Base-by-base conservation (phyloP, 2,329 filamentous ascomycete species). In the Cercospora berteroae region DNA sequence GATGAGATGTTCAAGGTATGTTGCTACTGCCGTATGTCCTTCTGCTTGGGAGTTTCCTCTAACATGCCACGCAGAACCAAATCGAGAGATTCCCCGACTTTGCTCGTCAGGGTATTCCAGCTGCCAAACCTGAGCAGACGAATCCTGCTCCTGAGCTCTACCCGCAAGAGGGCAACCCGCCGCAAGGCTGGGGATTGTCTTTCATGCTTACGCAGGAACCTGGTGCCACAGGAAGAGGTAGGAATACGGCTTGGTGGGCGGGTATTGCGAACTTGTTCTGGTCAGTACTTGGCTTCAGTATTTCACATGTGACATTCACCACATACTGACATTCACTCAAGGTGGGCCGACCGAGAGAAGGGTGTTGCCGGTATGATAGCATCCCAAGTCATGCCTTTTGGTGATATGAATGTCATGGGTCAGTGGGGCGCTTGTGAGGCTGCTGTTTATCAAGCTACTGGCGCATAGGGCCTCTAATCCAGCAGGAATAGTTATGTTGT, bases 151-250 rank as follows among this genome's bases (percentile, higher is more conserved):
- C 81, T 0, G 85, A 88, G 27, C 64, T 72, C 44, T 71, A 70
- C 44, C 68, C 67, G 1, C 68, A 71, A 64, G 69, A 72, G 33
- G 80, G 80, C n/a, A 79, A 84, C 68, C 82, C 82, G 20, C 84
- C 87, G 0, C 88, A 90, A 74, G 89, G 89, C 10, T 90, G 87
- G 87, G 87, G 88, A 0, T 77, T 90, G 25, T 74, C 72, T 5
- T 78, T 79, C 68, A 74, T 78, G 70, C 64, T 79, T 36, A 79
- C 76, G 3, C 70, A 73, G 25, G 76, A 77, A 60, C 73, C 77
- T 5, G 77, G 77, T 18, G 67, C 72, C 4, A 79, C 78, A 1
- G 78, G 78, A 5, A 67, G 78, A 25, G 76, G 76, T 4, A 67
- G 65, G 25, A 77, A 77, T 63, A 79, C 77, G 4, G 77, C 74